Evolutionary conservation across 75 land plant genomes (phyloP), one percentile per base, ranked within the genome.

Genomic region (Picea sitchensis): DNA sequence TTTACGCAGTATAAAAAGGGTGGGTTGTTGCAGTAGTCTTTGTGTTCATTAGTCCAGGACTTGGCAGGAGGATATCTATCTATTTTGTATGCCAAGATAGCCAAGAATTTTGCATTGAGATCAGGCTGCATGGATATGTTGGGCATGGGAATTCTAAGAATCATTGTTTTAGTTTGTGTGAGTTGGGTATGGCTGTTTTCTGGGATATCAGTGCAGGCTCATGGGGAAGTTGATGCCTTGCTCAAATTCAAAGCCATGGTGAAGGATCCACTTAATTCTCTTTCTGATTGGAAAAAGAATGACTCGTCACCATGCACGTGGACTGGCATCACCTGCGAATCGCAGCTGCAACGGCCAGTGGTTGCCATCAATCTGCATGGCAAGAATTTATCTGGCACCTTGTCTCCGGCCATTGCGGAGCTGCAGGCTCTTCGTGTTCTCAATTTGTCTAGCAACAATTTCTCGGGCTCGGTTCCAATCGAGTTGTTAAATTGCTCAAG

Each of bases 401-500:
- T 94, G 81, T 92, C 97, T 1, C 38, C 86, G 12, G 78, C 83
- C 85, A 79, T 94, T 32, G 90, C 91, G 67, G 71, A 73, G 61
- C 88, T 94, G 76, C 60, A 65, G 34, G 82, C 84, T 67, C 80
- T 96, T 57, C 65, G 80, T 13, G 3, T 26, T 72, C 64, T 96
- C 20, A 82, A 93, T 72, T 80, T 96, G 65, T 78, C 80, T 30
- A 51, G 32, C 80, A 86, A 88, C 78, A 83, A 82, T 80, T 73
- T 96, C 59, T 59, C 87, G 21, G 91, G 92, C n/a, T 12, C 7
- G 20, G 75, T 94, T 68, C 94, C 94, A 14, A 32, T 79, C 4
- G 64, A 80, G 36, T 82, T 94, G 51, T 80, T 63, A 61, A 69
- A 67, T 57, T 93, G 94, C 77, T 51, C 88, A 31, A 79, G 73